Base-by-base conservation (phyloP, 75 land plant species). In the Sequoiadendron giganteum region DNA sequence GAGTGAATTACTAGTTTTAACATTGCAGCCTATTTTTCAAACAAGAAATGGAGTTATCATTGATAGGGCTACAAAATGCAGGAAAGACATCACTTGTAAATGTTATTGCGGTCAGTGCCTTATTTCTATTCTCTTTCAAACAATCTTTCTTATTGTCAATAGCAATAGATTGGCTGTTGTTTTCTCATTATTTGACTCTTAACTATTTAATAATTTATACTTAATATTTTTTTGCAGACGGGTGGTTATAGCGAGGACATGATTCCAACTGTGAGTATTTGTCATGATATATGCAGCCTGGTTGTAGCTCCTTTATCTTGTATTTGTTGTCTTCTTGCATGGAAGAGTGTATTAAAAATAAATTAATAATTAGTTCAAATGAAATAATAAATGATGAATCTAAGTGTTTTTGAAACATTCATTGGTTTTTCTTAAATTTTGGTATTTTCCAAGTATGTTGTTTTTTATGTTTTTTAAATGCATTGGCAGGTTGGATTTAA, bases 21-120 rank as follows among this genome's bases (percentile, higher is more conserved):
- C 16, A 34, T 65, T 89, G 91, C 94, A 97, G 99, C 93, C 93
- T 97, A 38, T 97, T 96, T 84, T 97, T 97, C 95, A 96, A 96
- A 92, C 99, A 97, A 89, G 99, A 97, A 90, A 97, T 97, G 98
- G 99, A 97, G 92, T 91, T 97, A 16, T 97, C 99, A 19, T 90
- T 97, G 86, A 98, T 98, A 81, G 99, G 99, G 30, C 95, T 98
- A n/a, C 99, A 98, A 85, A 98, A 97, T 93, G 99, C 99, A 81
- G 99, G 99, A 77, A 97, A 97, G 86, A 97, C 99, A 42, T 96
- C 99, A 40, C 94, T 97, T 38, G 99, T 96, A 48, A 97, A 97
- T 95, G 99, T 97, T 87, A 93, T 97, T 90, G 98, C 99, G 86
- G 99, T 97, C 88, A 90, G 97, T 91, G 39, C 40, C n/a, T 54